A percentile compares a stretch with the other conserved stretches of the same genome.
These are phyloP conservation scores for Xylaria polymorpha DNA, from an alignment of 2,329 filamentous ascomycete genomes.

Conservation along the genomic window DNA sequence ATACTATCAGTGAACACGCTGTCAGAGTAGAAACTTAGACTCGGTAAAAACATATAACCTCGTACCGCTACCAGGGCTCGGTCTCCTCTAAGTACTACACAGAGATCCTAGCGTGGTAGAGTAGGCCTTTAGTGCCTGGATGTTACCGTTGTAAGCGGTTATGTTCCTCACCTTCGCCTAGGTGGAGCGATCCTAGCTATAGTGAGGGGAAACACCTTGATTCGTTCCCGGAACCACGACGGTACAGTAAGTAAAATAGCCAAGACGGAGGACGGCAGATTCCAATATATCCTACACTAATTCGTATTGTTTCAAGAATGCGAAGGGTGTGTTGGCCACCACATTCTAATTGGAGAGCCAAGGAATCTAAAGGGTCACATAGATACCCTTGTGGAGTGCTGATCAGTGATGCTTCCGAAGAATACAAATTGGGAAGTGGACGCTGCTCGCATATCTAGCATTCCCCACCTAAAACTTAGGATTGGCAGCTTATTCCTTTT, in stretches of 20 bases:
- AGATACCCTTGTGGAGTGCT: conserved; percentile 16
- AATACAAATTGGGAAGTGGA: conserved; percentile 22
- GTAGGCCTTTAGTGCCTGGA: conserved; percentile 16
- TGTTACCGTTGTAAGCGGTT: conserved; percentile 32
- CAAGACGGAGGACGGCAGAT: conserved; percentile 20
- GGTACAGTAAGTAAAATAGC: conserved; percentile 18
- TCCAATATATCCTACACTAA: conserved; percentile 18
- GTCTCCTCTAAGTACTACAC: not conserved
- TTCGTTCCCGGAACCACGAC: not conserved
- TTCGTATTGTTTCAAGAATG: conserved; percentile 30
- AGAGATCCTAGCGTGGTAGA: not conserved
- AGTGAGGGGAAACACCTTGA: not conserved
- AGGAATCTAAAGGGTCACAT: conserved; percentile 16
- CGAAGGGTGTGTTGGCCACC: conserved; percentile 18
- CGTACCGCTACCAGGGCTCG: not conserved
- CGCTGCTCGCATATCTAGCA: conserved; percentile 14
- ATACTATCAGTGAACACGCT: conserved; percentile 4
- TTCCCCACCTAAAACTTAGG: conserved; percentile 4
- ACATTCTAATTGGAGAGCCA: conserved; percentile 23
- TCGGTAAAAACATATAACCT: not conserved
- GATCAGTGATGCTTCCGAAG: conserved; percentile 28
- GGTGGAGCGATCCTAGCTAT: conserved; percentile 7
- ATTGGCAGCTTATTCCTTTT: conserved; percentile 1
- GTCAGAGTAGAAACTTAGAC: not conserved
- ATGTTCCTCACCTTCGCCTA: conserved; percentile 20